Evolutionary conservation across 2,329 filamentous ascomycete species (phyloP).

Genomic region (Pezicula neosporulosa): DNA sequence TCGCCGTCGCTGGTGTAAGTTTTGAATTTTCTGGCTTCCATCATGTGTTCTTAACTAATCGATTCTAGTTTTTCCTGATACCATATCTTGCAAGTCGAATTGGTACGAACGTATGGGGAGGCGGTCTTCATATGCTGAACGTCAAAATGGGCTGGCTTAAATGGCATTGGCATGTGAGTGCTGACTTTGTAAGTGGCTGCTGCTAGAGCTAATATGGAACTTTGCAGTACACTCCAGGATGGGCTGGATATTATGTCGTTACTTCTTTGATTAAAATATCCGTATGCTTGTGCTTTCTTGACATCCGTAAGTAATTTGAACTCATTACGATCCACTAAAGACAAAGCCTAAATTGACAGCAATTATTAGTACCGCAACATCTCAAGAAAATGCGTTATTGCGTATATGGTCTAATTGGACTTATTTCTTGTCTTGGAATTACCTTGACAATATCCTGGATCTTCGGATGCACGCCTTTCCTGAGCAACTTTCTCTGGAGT

Average conservation of each 20-base stretch:
- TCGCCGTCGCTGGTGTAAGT: conserved; percentile 24
- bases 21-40: not conserved
- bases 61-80: conserved; percentile 20
- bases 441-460: conserved; percentile 18
- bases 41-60: conserved; percentile 4
- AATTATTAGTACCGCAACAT: conserved; percentile 18
- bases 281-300: conserved; percentile 25
- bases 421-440: conserved; percentile 22
- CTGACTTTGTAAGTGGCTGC: not conserved
- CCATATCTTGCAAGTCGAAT: conserved; percentile 22
- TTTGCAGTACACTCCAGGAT: conserved; percentile 18
- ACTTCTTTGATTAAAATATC: conserved; percentile 26
- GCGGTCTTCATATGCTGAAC: conserved; percentile 23
- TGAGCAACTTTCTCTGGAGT: conserved; percentile 23
- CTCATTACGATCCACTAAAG: not conserved
- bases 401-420: conserved; percentile 18
- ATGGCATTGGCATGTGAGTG: conserved; percentile 22
- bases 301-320: conserved; percentile 20
- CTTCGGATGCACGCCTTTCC: conserved; percentile 22
- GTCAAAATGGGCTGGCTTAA: conserved; percentile 18
- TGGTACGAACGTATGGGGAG: conserved; percentile 20
- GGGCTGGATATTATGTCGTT: conserved; percentile 24
- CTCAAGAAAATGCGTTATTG: conserved; percentile 16
- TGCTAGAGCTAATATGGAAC: not conserved
- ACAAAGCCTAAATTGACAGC: not conserved